Base-by-base conservation (phyloP, 495 filamentous ascomycete species). In the Daldinia concentrica region DNA sequence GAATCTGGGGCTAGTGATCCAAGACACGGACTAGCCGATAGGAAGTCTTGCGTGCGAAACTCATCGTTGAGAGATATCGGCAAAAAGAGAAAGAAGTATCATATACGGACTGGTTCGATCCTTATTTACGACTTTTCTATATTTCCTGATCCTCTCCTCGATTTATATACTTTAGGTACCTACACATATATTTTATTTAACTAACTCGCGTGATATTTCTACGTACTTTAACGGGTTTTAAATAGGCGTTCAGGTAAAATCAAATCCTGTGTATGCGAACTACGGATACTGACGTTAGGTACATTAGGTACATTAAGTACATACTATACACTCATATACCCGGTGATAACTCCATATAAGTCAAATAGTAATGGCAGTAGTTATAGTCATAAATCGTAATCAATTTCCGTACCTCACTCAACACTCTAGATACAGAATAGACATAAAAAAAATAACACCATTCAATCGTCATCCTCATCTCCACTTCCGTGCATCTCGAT, bases 371-470 rank as follows among this genome's bases (percentile, higher is more conserved):
- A 48, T 1, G 12, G 8, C 9, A 48, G 17, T 4, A 50, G 15
- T 17, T 30, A 50, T 62, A 63, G 69, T 72, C 69, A 67, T 72
- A 72, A 72, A 41, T 72, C 69, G 69, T 72, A 34, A 67, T 71
- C 58, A 72, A 72, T 63, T 72, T 72, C 68, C 69, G 36, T 58
- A 64, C 59, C 68, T 62, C 34, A 54, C 50, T 26, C 63, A 67
- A 52, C 32, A 72, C 58, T 72, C 69, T 72, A 72, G 69, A 68
- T 64, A 72, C 64, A 72, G 27, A 15, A 59, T 19, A 12, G 19
- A 51, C 34, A 59, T 26, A 29, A 59, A 59, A 27, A 59, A 19
- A 43, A 27, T 15, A 39, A 43, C 9, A 19, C 34, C 22, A 54
- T 32, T 60, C 59, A 68, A 56, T 66, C 60, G 68, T 64, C 58